A percentile compares a stretch with the other conserved stretches of the same genome.
These are phyloP conservation scores for Solanum pimpinellifolium DNA, from an alignment of 257 asterid genomes.

Conservation along the genomic window DNA sequence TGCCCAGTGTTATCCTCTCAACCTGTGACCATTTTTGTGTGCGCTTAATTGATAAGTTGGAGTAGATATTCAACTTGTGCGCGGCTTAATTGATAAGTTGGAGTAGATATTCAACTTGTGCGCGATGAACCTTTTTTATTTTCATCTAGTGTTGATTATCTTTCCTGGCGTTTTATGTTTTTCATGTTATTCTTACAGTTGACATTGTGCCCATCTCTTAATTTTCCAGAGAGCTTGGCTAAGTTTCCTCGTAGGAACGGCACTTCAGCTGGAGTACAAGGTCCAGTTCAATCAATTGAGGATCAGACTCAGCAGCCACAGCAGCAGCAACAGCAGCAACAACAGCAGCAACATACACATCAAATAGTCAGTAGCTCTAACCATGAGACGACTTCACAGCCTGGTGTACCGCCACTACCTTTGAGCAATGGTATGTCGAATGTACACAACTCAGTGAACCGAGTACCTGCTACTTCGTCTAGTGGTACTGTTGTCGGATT, in stretches of 20 bases:
- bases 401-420: conserved; percentile 32
- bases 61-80: background rate
- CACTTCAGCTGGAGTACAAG: conserved; percentile 43
- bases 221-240: conserved; percentile 71
- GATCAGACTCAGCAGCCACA: conserved; percentile 28
- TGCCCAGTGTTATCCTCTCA: background rate
- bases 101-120: background rate
- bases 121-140: background rate
- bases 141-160: background rate
- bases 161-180: background rate
- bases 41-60: background rate
- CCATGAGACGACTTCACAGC: conserved; percentile 35
- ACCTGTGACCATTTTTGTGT: background rate
- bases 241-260: conserved; percentile 74
- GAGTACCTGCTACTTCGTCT: conserved; percentile 36
- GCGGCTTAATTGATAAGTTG: background rate
- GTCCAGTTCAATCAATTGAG: conserved; percentile 50
- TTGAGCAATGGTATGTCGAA: conserved; percentile 32
- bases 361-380: conserved; percentile 16
- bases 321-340: background rate
- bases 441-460: conserved; percentile 27
- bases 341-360: conserved; percentile 22
- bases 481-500: conserved; percentile 34
- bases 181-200: background rate
- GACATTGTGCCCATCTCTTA: background rate